Conservation (phyloP, 495 filamentous ascomycete genomes). For the Arthonia radiata region DNA sequence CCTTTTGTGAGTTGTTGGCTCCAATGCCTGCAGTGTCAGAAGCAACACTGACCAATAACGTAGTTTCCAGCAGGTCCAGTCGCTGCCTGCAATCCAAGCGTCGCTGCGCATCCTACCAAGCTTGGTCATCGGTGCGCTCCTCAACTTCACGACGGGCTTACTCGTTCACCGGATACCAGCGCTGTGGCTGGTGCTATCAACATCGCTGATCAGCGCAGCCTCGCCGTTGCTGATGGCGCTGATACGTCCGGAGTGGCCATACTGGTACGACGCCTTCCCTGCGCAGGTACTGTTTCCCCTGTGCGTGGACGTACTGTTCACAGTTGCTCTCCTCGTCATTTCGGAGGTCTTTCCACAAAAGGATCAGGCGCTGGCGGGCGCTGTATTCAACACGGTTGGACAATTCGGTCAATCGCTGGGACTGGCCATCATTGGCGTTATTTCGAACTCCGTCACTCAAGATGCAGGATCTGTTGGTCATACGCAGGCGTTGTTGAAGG, state of each 20-base stretch:
- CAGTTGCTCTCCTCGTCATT: conserved; percentile 22
- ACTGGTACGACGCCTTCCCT: conserved; percentile 9
- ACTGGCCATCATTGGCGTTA: conserved; percentile 18
- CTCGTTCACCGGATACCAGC: conserved; percentile 8
- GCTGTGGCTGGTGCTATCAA: conserved; percentile 5
- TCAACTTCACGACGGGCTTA: conserved; percentile 7
- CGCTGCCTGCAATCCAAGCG: conserved; percentile 15
- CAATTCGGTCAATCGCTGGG: conserved; percentile 31
- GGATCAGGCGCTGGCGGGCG: conserved; percentile 35
- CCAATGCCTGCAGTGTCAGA: too few species aligned
- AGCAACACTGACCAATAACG: too few species aligned
- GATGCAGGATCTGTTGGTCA: neutral
- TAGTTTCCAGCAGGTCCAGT: conserved; percentile 27
- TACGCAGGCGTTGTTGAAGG: neutral
- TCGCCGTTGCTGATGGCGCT: conserved; percentile 15
- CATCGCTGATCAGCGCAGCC: conserved; percentile 4
- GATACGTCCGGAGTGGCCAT: conserved; percentile 9
- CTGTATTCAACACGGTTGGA: conserved; percentile 31
- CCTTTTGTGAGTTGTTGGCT: conserved; percentile 16
- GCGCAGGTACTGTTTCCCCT: too few species aligned
- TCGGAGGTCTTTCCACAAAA: conserved; percentile 28
- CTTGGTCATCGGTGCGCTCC: conserved; percentile 8
- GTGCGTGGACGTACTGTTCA: conserved; percentile 10
- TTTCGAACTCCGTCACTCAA: neutral
- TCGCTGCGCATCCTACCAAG: conserved; percentile 14